Base-by-base conservation (phyloP, 345 rosid genomes). In the Pistacia vera region DNA sequence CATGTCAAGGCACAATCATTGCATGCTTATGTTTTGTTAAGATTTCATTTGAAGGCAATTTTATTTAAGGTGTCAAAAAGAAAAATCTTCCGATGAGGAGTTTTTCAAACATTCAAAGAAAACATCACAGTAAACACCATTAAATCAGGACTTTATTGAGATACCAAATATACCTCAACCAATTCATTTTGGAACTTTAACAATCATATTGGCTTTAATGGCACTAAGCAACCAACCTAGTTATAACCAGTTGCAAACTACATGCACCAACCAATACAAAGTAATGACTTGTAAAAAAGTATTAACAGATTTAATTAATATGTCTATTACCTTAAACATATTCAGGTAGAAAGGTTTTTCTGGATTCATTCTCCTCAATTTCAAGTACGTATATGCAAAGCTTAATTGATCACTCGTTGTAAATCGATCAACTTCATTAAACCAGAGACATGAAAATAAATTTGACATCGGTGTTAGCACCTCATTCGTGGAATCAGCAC, bases 351-450 rank as follows among this genome's bases (percentile, higher is more conserved):
- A 90, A 2, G 90, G 93, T 80, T 68, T 81, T 81, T 88, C 87
- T 33, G 92, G 92, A 86, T 93, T 95, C 76, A 72, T 75, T 86
- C 93, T 90, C 83, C 83, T 87, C 75, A 95, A 82, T 84, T 93
- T 95, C 85, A 88, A 86, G 85, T 86, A 95, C 4, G 99, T 88
- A 80, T 93, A 95, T 59, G 92, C 99, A 87, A 96, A 96, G 82
- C 98, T 96, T 82, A 96, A 81, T 58, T 96, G 98, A 86, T 93
- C 98, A 59, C 95, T 89, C 1, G 99, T 89, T 2, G 98, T 96
- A 80, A 93, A 93, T 66, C 93, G 93, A 82, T 91, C 87, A 74
- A 96, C 97, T 84, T 96, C 97, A 74, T 92, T 93, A 81, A 93
- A 96, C 99, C 99, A 93, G 65, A 90, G 88, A 63, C 99, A 96